Base-by-base conservation (phyloP, 768 basidiomycete species). In the Filobasidium wieringae region DNA sequence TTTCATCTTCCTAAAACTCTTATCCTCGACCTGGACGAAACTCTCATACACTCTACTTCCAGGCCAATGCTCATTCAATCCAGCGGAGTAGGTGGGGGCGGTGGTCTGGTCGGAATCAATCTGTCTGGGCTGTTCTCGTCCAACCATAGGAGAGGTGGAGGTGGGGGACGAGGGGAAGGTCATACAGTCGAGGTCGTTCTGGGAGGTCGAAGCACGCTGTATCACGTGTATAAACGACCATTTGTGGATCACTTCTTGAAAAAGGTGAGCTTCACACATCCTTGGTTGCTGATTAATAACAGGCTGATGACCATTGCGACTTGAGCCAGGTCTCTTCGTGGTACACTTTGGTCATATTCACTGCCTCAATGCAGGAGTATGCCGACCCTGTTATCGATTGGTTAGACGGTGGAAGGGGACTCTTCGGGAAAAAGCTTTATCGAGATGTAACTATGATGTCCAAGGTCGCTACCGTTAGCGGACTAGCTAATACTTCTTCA, bases 381-480 rank as follows among this genome's bases (percentile, higher is more conserved):
- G 95, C 95, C 61, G 95, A 99, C 77, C 95, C 95, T 0, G 92
- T 99, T 29, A 99, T 99, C 64, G 95, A 99, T 75, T 99, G 95
- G 95, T 77, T 99, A 54, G 95, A 99, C 70, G 89, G 85, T 55
- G 89, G 91, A 3, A 81, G 89, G 43, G 92, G 91, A 17, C 87
- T 97, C 58, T 81, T 99, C 33, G 82, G 79, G 1, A 85, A 87
- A 61, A 83, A 91, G 33, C 78, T 95, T 62, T 99, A 97, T 76
- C 83, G 95, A 61, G 90, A 95, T 78, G 87, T 80, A n/a, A n/a
- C 66, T 61, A 33, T 32, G 4, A 9, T 2, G 8, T 39, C 22
- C 11, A 6, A 14, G 12, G 17, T 31, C 36, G 15, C 9, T 9
- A 39, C 9, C 6, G 37, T 9, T 41, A 1, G 2, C 40, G 26